These are phyloP conservation scores for Thielaviopsis cerberus DNA, from an alignment of 2,329 filamentous ascomycete genomes.

Conservation along the genomic window DNA sequence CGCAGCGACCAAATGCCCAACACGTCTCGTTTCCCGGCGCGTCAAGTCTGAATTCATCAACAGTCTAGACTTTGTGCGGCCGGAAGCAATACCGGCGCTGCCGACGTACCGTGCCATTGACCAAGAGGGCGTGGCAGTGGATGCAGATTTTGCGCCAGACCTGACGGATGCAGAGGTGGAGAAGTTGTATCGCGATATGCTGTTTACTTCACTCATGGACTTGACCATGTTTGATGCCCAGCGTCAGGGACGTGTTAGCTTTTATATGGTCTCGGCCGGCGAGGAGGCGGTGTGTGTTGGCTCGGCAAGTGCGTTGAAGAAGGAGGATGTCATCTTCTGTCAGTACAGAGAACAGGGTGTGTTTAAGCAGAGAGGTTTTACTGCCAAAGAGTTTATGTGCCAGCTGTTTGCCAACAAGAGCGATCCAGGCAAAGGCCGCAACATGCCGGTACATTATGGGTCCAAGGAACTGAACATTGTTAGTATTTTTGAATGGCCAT, in stretches of 20 bases:
- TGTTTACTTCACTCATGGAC: conserved; percentile 69
- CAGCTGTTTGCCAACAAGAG: conserved; percentile 79
- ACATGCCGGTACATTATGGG: conserved; percentile 96
- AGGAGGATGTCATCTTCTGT: conserved; percentile 76
- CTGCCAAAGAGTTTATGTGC: conserved; percentile 77
- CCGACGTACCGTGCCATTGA: conserved; percentile 85
- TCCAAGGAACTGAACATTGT: conserved; percentile 69
- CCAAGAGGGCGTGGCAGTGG: conserved; percentile 69
- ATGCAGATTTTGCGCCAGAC: conserved; percentile 49
- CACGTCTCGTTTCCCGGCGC: conserved; percentile 69
- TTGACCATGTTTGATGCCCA: conserved; percentile 96
- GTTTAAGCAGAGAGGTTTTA: conserved; percentile 76
- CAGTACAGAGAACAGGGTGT: conserved; percentile 92
- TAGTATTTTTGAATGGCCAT: too few relatives aligned
- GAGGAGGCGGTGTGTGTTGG: conserved; percentile 90
- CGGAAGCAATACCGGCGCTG: conserved; percentile 54
- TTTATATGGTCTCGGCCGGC: conserved; percentile 93
- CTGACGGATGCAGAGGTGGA: conserved; percentile 44
- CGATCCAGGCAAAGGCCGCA: conserved; percentile 65
- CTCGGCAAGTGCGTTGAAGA: conserved; percentile 63
- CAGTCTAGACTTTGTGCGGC: conserved; percentile 56
- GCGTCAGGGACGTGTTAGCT: conserved; percentile 77
- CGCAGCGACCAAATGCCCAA: conserved; percentile 35
- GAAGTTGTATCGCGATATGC: conserved; percentile 46
- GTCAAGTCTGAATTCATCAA: conserved; percentile 84